A percentile compares a stretch with the other conserved stretches of the same genome.
Evolutionary conservation across 2,329 filamentous ascomycete species (phyloP).

Genomic region (Trichoderma cornu-damae): DNA sequence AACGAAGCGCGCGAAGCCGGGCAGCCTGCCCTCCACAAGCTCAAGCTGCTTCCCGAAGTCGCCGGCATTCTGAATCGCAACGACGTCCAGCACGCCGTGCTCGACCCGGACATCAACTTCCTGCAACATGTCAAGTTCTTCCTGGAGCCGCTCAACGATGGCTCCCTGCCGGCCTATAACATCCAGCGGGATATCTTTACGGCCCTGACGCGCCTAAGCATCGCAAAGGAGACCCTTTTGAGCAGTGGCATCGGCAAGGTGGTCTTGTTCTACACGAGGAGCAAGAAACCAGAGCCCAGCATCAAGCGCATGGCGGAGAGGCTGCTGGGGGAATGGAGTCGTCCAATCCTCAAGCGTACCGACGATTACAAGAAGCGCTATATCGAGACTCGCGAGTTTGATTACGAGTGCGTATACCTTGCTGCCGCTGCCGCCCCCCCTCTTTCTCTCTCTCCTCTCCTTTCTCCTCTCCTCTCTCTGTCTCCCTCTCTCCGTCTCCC

Average conservation of each 20-base stretch:
- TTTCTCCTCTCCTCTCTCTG: too few species aligned
- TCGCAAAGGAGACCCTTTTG: slow-evolving; percentile 84
- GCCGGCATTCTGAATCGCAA: slow-evolving; percentile 84
- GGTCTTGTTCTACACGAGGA: slow-evolving; percentile 93
- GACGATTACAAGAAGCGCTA: slow-evolving; percentile 89
- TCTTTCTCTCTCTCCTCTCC: neutral
- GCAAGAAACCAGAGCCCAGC: slow-evolving; percentile 76
- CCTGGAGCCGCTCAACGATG: slow-evolving; percentile 90
- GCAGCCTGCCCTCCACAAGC: slow-evolving; percentile 82
- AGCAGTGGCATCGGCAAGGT: slow-evolving; percentile 95
- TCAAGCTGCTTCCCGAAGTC: slow-evolving; percentile 89
- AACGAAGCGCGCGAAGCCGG: slow-evolving; percentile 73
- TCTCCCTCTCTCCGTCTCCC: too few species aligned
- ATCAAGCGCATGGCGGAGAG: slow-evolving; percentile 95
- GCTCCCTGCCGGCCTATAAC: slow-evolving; percentile 89
- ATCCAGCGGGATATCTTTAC: slow-evolving; percentile 93
- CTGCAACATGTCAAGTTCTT: slow-evolving; percentile 95
- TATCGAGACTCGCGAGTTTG: slow-evolving; percentile 58
- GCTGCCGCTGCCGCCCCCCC: neutral
- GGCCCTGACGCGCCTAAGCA: slow-evolving; percentile 71
- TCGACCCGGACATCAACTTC: slow-evolving; percentile 93
- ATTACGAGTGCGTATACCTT: slow-evolving; percentile 54
- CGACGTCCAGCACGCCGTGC: slow-evolving; percentile 74
- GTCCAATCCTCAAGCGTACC: slow-evolving; percentile 87
- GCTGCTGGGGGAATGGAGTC: slow-evolving; percentile 90